These are phyloP conservation scores for Plasmodium berghei DNA, from an alignment of 169 alveolate genomes.

Conservation along the genomic window DNA sequence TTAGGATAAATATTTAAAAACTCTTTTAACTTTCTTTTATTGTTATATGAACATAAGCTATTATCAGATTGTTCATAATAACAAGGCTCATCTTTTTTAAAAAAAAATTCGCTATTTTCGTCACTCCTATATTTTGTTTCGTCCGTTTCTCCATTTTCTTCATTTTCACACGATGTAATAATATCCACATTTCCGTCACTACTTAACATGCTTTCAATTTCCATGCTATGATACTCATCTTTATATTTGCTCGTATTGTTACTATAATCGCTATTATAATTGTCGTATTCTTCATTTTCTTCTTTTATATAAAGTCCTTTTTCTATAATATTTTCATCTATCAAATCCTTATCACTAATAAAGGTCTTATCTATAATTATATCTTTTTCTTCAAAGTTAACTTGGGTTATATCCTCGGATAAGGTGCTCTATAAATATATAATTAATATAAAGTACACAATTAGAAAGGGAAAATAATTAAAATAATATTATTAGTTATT, in stretches of 20 bases:
- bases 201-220: background rate
- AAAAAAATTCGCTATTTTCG: too few species aligned
- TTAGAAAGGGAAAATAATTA: background rate
- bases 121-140: background rate
- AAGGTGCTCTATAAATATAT: slow-evolving; percentile 19
- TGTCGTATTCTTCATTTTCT: slow-evolving; percentile 1
- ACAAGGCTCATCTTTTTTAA: background rate
- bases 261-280: background rate
- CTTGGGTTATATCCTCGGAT: slow-evolving; percentile 26
- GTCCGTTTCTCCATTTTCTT: background rate
- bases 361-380: slow-evolving; percentile 46
- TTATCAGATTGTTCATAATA: slow-evolving; percentile 2
- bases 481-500: background rate
- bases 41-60: background rate
- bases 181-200: background rate
- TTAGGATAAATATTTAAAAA: slow-evolving; percentile 43
- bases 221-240: background rate
- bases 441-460: background rate
- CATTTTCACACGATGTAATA: background rate
- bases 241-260: background rate
- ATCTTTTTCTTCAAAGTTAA: slow-evolving; percentile 17
- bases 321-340: slow-evolving; percentile 41
- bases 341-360: slow-evolving; percentile 31
- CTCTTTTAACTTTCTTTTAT: slow-evolving; percentile 10
- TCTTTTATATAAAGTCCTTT: slow-evolving; percentile 41